Conservation (phyloP, 169 alveolate species). For the Plasmodium falciparum region DNA sequence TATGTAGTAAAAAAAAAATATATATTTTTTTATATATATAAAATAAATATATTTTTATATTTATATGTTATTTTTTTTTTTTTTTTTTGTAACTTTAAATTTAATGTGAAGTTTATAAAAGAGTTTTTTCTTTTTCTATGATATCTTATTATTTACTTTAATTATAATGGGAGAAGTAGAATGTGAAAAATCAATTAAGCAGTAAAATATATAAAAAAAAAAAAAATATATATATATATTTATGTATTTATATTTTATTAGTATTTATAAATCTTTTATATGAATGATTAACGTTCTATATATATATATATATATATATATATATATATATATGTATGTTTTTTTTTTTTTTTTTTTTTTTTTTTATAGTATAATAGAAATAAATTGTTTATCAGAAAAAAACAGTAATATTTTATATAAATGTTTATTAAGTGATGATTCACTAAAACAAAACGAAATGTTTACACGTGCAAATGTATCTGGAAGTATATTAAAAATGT, state of each 20-base stretch:
- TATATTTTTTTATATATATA: too few relatives aligned
- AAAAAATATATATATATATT: background rate
- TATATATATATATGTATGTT: too few relatives aligned
- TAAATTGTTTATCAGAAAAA: conserved; percentile 48
- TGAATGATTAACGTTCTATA: background rate
- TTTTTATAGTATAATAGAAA: conserved; percentile 54
- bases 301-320: conserved; percentile 1
- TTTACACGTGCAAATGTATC: conserved; percentile 37
- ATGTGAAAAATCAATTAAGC: too few relatives aligned
- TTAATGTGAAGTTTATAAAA: too few relatives aligned
- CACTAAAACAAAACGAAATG: conserved; percentile 59
- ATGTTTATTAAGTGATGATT: conserved; percentile 66
- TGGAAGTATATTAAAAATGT: conserved; percentile 57
- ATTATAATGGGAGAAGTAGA: too few relatives aligned
- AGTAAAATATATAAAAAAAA: too few relatives aligned
- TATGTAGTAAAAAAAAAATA: too few relatives aligned
- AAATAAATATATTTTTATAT: too few relatives aligned
- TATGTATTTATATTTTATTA: background rate
- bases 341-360: conserved; percentile 1
- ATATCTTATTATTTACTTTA: too few relatives aligned
- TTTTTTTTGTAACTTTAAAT: too few relatives aligned
- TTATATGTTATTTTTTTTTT: too few relatives aligned
- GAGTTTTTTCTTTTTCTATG: too few relatives aligned
- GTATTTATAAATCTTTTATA: background rate
- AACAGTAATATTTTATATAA: conserved; percentile 55